These are phyloP conservation scores for Rusavskia elegans DNA, from an alignment of 495 filamentous ascomycete genomes.

Conservation along the genomic window DNA sequence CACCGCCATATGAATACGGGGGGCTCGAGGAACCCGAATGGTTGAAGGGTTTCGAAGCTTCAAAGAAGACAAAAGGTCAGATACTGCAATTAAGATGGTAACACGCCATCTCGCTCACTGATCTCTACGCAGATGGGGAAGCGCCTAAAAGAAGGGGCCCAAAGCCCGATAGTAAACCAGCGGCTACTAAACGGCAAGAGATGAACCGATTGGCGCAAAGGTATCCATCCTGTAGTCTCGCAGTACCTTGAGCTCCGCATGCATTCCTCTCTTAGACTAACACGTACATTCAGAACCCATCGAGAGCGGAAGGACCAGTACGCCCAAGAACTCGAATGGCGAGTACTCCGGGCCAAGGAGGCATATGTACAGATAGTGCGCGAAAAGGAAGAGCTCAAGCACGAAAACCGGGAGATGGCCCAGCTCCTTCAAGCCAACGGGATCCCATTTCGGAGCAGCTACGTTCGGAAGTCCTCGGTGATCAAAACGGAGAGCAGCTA, in stretches of 20 bases:
- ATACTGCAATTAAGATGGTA: slow-evolving; percentile 33
- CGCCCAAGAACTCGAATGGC: slow-evolving; percentile 82
- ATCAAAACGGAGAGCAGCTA: slow-evolving; percentile 20
- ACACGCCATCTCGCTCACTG: slow-evolving; percentile 4
- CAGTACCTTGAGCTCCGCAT: not conserved
- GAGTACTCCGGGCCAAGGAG: slow-evolving; percentile 55
- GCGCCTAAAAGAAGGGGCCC: slow-evolving; percentile 80
- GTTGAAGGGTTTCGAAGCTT: slow-evolving; percentile 11
- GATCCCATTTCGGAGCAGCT: slow-evolving; percentile 31
- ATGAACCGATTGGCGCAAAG: slow-evolving; percentile 91
- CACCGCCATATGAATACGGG: not conserved
- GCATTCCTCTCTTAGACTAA: not conserved
- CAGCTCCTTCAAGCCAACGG: slow-evolving; percentile 59
- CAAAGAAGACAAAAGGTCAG: slow-evolving; percentile 20
- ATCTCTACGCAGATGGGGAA: slow-evolving; percentile 47
- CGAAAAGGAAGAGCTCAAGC: slow-evolving; percentile 47
- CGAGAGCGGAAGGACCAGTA: slow-evolving; percentile 94
- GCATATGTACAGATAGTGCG: slow-evolving; percentile 30
- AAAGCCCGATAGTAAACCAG: slow-evolving; percentile 92
- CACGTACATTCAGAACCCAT: slow-evolving; percentile 47
- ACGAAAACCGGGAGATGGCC: slow-evolving; percentile 48
- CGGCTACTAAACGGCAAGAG: slow-evolving; percentile 84
- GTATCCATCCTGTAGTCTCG: slow-evolving; percentile 27
- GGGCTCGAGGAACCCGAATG: slow-evolving; percentile 15
- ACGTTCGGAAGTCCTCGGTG: slow-evolving; percentile 6